phyloP scores from a whole-genome alignment of 1,284 basidiomycete species.

The Austroboletus niveus region DNA sequence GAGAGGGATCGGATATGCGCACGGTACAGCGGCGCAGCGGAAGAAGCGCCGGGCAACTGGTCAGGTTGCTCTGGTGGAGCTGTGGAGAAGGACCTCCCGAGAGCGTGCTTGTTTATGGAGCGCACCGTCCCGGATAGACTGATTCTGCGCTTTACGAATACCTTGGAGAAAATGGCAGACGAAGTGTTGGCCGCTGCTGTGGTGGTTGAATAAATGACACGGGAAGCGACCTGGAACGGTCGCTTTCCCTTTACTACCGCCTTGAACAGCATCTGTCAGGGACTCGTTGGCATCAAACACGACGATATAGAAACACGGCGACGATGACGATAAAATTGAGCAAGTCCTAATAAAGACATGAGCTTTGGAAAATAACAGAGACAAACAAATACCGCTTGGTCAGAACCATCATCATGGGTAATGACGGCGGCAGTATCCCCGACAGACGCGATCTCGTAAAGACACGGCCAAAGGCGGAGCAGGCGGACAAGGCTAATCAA shows the following conservation, averaged over 20 bases:
- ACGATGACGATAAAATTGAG: no score
- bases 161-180: constrained; percentile 48
- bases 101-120: constrained; percentile 24
- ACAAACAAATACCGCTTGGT: not conserved
- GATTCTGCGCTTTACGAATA: constrained; percentile 44
- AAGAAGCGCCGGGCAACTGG: constrained; percentile 29
- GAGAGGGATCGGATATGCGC: constrained; percentile 19
- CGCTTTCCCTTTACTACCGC: constrained; percentile 42
- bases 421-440: constrained; percentile 85
- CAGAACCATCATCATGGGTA: constrained; percentile 65
- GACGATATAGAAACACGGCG: no score
- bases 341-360: no score
- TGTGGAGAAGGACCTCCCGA: constrained; percentile 27
- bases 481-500: constrained; percentile 85
- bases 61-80: constrained; percentile 30
- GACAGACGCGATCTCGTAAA: constrained; percentile 78
- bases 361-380: not conserved
- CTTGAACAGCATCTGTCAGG: constrained; percentile 30
- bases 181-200: constrained; percentile 49
- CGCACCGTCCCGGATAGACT: constrained; percentile 38
- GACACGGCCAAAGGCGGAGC: constrained; percentile 76
- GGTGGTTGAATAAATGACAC: constrained; percentile 44
- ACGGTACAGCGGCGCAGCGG: constrained; percentile 52
- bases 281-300: no score
- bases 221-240: constrained; percentile 52